A percentile compares a stretch with the other conserved stretches of the same genome.
Evolutionary conservation across 202 grass and related monocot species (phyloP).

Genomic region (Schoenoplectus triqueter): DNA sequence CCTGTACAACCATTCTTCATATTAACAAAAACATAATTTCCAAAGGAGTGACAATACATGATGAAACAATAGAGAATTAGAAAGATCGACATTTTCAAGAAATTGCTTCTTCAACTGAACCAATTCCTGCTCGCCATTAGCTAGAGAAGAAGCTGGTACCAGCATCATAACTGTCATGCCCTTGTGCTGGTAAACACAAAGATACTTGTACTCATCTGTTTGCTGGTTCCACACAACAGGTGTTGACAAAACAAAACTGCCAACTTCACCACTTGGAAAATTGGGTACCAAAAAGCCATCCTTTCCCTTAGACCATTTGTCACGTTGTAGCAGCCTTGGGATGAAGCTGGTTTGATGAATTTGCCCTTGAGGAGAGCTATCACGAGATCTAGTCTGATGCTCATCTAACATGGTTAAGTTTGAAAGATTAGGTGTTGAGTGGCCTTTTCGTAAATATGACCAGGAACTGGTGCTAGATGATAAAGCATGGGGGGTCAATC

Average conservation of each 20-base stretch:
- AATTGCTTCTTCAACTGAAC: slow-evolving; percentile 76
- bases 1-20: slow-evolving; percentile 56
- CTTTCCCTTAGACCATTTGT: slow-evolving; percentile 88
- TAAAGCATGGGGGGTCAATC: slow-evolving; percentile 88
- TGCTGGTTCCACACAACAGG: slow-evolving; percentile 80
- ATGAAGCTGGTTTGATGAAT: slow-evolving; percentile 49
- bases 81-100: slow-evolving; percentile 80
- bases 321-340: slow-evolving; percentile 72
- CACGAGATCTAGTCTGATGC: slow-evolving; percentile 61
- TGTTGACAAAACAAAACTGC: slow-evolving; percentile 45
- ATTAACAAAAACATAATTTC: slow-evolving; percentile 33
- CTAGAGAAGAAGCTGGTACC: slow-evolving; percentile 69
- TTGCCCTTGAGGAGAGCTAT: slow-evolving; percentile 75
- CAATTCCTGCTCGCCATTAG: slow-evolving; percentile 77
- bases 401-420: slow-evolving; percentile 62
- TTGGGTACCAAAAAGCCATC: slow-evolving; percentile 81
- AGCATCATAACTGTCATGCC: slow-evolving; percentile 72
- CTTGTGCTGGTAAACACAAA: slow-evolving; percentile 89
- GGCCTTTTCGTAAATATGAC: slow-evolving; percentile 91
- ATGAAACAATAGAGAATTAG: slow-evolving; percentile 28
- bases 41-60: slow-evolving; percentile 16
- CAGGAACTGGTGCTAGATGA: slow-evolving; percentile 73
- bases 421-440: slow-evolving; percentile 57
- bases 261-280: slow-evolving; percentile 53
- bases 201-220: slow-evolving; percentile 75